Base-by-base conservation (phyloP, 371 early-diverging fungal genomes). In the Syncephalastrum monosporum region DNA sequence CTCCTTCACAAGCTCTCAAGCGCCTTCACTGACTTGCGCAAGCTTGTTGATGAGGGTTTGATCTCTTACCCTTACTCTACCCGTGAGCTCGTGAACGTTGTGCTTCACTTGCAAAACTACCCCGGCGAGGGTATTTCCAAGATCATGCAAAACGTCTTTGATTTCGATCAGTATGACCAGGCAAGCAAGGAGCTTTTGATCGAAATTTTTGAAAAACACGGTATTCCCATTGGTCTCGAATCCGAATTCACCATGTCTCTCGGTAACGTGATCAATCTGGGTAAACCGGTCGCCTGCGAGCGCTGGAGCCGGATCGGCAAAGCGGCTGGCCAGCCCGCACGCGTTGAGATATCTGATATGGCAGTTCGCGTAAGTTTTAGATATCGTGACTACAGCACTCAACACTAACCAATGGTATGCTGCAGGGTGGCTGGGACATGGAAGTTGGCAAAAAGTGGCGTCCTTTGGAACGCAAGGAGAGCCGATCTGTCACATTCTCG, bases 61-160 rank as follows among this genome's bases (percentile, higher is more conserved):
- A 84, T 93, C 14, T 81, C 82, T 1, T 93, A 93, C 56, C 93
- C 93, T n/a, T 93, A 93, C 69, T 92, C 92, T 8, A 88, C 91
- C 0, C 85, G 93, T 60, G 93, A 93, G 64, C 68, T 93, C 41
- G 90, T 93, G 27, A 88, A 90, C 47, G 81, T 93, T 60, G 91
- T 90, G 10, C 77, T 80, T 24, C 91, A 91, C 64, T 79, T 90
- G 75, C 83, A 91, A 67, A 72, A 59, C 17, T 92, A 82, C 60
- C 92, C 92, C 13, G 77, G 80, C 33, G 91, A 91, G 65, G 85
- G 87, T 16, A 82, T 91, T 24, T 82, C 87, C 45, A 82, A 84
- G 48, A 86, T 88, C 16, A 68, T 93, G 45, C 84, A 87, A 56
- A 92, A 93, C 54, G 90, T 93, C 0, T 91, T 93, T 69, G 93